Conservation (phyloP, 1,284 basidiomycete genomes). For the Trichosporon coremiiforme region DNA sequence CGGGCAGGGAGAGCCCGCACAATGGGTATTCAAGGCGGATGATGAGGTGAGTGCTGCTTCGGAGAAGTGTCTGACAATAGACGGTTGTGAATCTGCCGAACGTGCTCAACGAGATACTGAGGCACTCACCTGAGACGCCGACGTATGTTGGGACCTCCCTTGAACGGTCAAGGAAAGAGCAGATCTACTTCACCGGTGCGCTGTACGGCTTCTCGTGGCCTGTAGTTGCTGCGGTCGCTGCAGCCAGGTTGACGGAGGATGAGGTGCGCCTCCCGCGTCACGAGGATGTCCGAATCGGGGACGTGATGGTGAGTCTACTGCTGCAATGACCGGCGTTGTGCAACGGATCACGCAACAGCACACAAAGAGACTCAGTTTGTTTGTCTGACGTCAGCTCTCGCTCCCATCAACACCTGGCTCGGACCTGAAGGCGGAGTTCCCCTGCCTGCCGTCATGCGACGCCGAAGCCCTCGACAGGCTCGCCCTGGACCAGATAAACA, state of each 20-base stretch:
- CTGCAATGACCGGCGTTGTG: background rate
- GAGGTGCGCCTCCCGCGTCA: background rate
- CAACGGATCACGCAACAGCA: background rate
- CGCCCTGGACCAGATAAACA: background rate
- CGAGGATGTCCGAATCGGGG: background rate
- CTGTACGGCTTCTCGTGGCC: conserved; percentile 5
- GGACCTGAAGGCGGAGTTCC: background rate
- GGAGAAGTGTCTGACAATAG: background rate
- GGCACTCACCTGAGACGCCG: background rate
- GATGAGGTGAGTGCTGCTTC: background rate
- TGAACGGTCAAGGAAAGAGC: background rate
- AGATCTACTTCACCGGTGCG: background rate
- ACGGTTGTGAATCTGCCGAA: background rate
- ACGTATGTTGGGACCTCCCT: background rate
- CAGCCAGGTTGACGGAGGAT: background rate
- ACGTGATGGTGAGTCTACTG: background rate
- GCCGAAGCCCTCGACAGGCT: background rate
- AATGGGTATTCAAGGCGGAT: conserved; percentile 1
- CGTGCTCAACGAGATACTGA: background rate
- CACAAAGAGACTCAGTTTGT: background rate
- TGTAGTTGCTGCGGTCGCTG: background rate
- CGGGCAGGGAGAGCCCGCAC: background rate
- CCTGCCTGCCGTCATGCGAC: background rate
- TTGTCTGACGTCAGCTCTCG: background rate
- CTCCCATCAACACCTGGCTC: background rate